Conservation (phyloP, 2,329 filamentous ascomycete genomes). For the Aspergillus thermomutatus region DNA sequence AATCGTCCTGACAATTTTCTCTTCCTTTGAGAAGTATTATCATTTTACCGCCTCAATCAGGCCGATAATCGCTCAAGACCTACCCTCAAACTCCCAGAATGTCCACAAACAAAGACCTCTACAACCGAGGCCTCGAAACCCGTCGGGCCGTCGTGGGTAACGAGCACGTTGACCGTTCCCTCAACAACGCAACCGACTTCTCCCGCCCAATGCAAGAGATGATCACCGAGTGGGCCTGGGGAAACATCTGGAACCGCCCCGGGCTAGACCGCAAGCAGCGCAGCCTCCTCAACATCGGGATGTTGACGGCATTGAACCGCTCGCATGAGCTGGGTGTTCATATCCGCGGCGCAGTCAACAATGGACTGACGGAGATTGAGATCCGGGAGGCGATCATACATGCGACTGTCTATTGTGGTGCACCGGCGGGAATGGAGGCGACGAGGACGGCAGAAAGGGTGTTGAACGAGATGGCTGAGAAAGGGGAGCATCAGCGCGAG, state of each 20-base stretch:
- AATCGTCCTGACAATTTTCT: neutral
- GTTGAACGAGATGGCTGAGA: conserved; percentile 50
- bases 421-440: conserved; percentile 54
- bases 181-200: conserved; percentile 57
- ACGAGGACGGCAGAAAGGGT: conserved; percentile 52
- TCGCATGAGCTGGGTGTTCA: conserved; percentile 59
- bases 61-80: neutral
- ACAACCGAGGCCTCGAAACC: conserved; percentile 59
- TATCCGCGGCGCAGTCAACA: conserved; percentile 61
- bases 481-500: conserved; percentile 34
- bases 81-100: neutral
- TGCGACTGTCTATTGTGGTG: conserved; percentile 51
- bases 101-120: conserved; percentile 52
- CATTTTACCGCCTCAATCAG: neutral
- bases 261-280: conserved; percentile 61
- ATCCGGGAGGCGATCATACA: conserved; percentile 58
- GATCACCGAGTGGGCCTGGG: conserved; percentile 64
- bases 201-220: conserved; percentile 59
- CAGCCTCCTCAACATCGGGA: conserved; percentile 61
- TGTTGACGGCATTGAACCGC: conserved; percentile 61
- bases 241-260: conserved; percentile 60
- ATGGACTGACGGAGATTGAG: conserved; percentile 60
- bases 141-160: conserved; percentile 60
- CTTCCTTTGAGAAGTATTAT: neutral
- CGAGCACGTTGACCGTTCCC: conserved; percentile 56